Evolutionary conservation across 2,329 filamentous ascomycete species (phyloP).

Genomic region (Ceratocystis destructans): DNA sequence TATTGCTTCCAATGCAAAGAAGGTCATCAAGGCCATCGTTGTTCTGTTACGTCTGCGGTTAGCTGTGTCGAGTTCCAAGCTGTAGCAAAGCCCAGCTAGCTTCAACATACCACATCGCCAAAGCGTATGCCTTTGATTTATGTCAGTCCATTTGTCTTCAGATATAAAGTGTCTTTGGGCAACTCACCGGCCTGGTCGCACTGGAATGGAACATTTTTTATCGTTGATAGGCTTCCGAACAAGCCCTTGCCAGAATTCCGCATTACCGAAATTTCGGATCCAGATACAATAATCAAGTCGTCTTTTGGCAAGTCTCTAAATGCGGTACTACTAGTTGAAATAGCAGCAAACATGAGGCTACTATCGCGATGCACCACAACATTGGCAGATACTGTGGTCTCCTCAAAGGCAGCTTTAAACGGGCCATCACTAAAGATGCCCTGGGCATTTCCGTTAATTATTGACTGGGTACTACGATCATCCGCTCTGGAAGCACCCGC

Average conservation of each 20-base stretch:
- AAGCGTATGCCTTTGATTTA: constrained; percentile 6
- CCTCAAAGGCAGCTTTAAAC: constrained; percentile 7
- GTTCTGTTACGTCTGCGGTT: constrained; percentile 8
- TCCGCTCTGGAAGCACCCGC: constrained; percentile 11
- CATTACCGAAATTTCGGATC: background rate
- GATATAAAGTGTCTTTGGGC: background rate
- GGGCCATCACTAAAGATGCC: constrained; percentile 13
- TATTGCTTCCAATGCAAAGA: constrained; percentile 24
- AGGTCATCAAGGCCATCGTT: constrained; percentile 25
- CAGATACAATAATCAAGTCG: constrained; percentile 7
- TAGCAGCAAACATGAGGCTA: constrained; percentile 17
- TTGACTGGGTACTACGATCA: background rate
- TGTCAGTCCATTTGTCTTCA: background rate
- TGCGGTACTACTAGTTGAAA: constrained; percentile 10
- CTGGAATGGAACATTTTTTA: constrained; percentile 3
- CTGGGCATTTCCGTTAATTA: constrained; percentile 4
- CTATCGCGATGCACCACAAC: background rate
- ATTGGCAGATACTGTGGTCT: background rate
- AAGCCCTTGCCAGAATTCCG: background rate
- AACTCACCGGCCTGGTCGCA: constrained; percentile 12
- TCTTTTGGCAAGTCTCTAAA: background rate
- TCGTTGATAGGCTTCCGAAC: background rate
- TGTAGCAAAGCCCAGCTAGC: too few species aligned
- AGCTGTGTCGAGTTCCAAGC: background rate
- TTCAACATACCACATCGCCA: constrained; percentile 13